Evolutionary conservation across 23 red algal species (phyloP), one percentile per base, ranked within the genome.

Genomic region (Gracilaria caudata): DNA sequence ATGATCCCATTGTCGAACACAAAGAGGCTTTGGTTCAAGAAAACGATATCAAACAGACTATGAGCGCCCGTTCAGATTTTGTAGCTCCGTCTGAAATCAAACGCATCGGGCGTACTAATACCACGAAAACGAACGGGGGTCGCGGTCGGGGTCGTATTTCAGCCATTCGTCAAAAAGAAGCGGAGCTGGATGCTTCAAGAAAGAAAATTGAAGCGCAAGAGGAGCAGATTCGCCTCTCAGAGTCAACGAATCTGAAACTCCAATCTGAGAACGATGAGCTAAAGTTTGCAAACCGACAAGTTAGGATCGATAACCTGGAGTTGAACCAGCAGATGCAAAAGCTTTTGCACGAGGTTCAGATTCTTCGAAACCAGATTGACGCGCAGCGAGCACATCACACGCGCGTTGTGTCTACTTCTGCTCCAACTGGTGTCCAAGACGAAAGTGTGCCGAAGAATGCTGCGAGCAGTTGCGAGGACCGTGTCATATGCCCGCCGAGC

Each of bases 241-340:
- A 57, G 30, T 35, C 34, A 10, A 35, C 0, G 9, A 26, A 34
- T 17, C 72, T 89, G 20, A 26, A 34, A 28, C 72, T 89, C 4
- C 23, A 16, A 32, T 33, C 4, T 4, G 85, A 89, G 11, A 79
- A 79, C 38, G 21, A 28, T 24, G 44, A 39, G 36, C 45, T 89
- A 21, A 79, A 77, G 53, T 23, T 10, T 9, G 72, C 21, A 19
- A 77, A 78, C 21, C 17, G 24, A 58, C n/a, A 30, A 5, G 16
- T 79, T 14, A 79, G 26, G 25, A n/a, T 17, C 19, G 85, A 89
- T 38, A 89, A 89, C 54, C 5, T 16, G 30, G 85, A 46, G 24
- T 21, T 89, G 51, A 89, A 89, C 85, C 34, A 68, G 9, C 85
- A 89, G 32, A 54, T 89, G 35, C 24, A 89, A 8, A 78, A 19